Evolutionary conservation across 2,329 filamentous ascomycete species (phyloP).

Genomic region (Calonectria fujianensis): DNA sequence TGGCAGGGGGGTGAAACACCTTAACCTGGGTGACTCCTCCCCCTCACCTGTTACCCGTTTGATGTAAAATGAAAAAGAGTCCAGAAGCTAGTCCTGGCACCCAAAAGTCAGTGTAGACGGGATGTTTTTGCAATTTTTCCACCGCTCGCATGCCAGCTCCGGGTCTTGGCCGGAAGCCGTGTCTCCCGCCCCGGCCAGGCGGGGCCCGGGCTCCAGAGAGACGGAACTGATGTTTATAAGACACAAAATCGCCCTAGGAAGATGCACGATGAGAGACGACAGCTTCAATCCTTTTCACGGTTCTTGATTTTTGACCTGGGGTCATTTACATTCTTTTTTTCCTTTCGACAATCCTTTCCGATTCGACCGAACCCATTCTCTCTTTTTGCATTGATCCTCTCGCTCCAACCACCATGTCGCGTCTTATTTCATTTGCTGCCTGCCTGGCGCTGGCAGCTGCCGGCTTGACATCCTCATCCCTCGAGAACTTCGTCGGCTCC

Average conservation of each 20-base stretch:
- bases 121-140: conserved; percentile 44
- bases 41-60: conserved; percentile 47
- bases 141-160: conserved; percentile 42
- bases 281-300: conserved; percentile 46
- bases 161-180: conserved; percentile 41
- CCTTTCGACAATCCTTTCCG: conserved; percentile 49
- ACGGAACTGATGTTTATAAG: conserved; percentile 44
- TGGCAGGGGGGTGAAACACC: conserved; percentile 50
- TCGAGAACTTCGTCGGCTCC: conserved; percentile 61
- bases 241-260: conserved; percentile 32
- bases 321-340: conserved; percentile 49
- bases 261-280: conserved; percentile 15
- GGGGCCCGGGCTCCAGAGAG: conserved; percentile 6
- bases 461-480: conserved; percentile 52
- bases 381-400: conserved; percentile 38
- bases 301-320: conserved; percentile 50
- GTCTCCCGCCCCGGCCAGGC: conserved; percentile 33
- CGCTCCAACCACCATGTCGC: conserved; percentile 48
- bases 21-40: conserved; percentile 43
- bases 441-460: conserved; percentile 55
- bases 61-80: conserved; percentile 47
- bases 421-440: conserved; percentile 52
- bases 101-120: conserved; percentile 37
- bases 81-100: conserved; percentile 24
- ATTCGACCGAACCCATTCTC: conserved; percentile 44